Percentiles rank a stretch among this genome's conserved stretches.
phyloP scores from a whole-genome alignment of 345 rosid species.

The Reutealis trisperma region DNA sequence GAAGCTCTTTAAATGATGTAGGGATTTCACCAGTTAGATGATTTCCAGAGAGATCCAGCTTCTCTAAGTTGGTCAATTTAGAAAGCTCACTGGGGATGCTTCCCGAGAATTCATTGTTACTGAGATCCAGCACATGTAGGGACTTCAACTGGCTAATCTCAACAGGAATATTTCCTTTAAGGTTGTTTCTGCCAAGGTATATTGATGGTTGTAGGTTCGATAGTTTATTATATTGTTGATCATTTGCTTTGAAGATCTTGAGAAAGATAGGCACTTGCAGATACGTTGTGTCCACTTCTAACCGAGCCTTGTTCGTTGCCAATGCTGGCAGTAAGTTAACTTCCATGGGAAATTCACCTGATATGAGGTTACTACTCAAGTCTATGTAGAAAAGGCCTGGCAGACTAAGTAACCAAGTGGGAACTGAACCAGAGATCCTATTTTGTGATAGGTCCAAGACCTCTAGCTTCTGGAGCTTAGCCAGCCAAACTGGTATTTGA shows the following conservation, averaged over 20 bases:
- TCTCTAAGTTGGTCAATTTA: constrained; percentile 73
- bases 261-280: constrained; percentile 79
- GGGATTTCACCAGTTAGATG: constrained; percentile 72
- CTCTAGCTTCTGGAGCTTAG: constrained; percentile 50
- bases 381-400: constrained; percentile 69
- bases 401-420: constrained; percentile 67
- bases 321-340: constrained; percentile 50
- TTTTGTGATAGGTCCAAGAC: constrained; percentile 77
- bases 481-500: constrained; percentile 67
- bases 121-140: constrained; percentile 67
- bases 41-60: constrained; percentile 70
- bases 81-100: constrained; percentile 70
- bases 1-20: constrained; percentile 62
- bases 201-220: constrained; percentile 74
- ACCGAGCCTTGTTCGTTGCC: constrained; percentile 38
- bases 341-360: constrained; percentile 64
- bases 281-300: constrained; percentile 46
- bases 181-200: constrained; percentile 58
- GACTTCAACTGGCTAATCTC: constrained; percentile 59
- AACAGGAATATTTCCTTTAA: constrained; percentile 64
- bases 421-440: constrained; percentile 57
- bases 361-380: constrained; percentile 59
- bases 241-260: constrained; percentile 53
- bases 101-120: constrained; percentile 54
- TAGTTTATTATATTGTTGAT: constrained; percentile 69